Evolutionary conservation across 345 rosid species (phyloP), one percentile per base, ranked within the genome.

Genomic region (Heritiera littoralis): DNA sequence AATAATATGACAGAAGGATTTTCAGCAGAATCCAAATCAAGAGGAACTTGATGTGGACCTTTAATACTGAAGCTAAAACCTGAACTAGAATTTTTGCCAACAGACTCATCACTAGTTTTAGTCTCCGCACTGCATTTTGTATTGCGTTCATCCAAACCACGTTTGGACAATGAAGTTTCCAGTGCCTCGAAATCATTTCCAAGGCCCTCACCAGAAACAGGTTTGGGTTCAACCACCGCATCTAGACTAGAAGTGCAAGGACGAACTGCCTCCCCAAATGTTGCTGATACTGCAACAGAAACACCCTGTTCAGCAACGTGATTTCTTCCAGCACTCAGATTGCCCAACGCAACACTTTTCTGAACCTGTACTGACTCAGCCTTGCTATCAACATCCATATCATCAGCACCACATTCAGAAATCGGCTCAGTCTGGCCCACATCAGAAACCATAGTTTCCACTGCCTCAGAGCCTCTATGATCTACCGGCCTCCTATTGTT

Each of bases 11-110:
- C 74, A 30, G 70, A 74, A 74, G 84, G 74, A 60, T 81, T 83
- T 38, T 61, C 82, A 13, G 76, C 78, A 18, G 83, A 72, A 67
- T 74, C 84, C 76, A 86, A 64, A 70, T 77, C 86, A 41, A 77
- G 70, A 38, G 88, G 82, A 71, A 75, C 86, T 76, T 82, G 86
- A 78, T 80, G 87, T 67, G 74, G 48, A 43, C 80, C 83, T 48
- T 80, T 84, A 20, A 81, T 63, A 76, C 15, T 43, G 35, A 46
- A 46, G 71, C 78, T 72, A 81, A 80, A 83, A 75, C 76, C 80
- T 41, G 90, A 86, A 81, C 77, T 75, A 35, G 83, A 74, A 80
- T 60, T 80, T 61, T 80, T 77, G 75, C 80, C 81, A 74, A 83
- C 84, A 81, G 85, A 78, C 66, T 80, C 61, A 80, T 65, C 79